Base-by-base conservation (phyloP, 441 rosid genomes). In the Hura crepitans region DNA sequence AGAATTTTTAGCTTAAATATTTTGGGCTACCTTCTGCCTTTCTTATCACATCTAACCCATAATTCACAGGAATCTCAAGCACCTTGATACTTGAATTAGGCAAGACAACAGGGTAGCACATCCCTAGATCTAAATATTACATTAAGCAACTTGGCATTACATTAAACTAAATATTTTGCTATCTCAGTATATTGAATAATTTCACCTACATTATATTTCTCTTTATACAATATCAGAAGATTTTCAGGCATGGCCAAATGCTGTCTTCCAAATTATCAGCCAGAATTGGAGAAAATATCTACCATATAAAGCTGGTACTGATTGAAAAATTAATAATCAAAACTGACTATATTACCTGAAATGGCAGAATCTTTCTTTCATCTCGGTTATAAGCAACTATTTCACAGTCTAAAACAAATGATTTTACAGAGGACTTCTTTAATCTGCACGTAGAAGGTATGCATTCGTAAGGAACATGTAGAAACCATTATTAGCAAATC, bases 361-460 rank as follows among this genome's bases (percentile, higher is more conserved):
- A 95, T 63, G 97, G 93, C 42, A 95, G 85, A 77, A 95, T 95
- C 78, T 83, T 90, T 66, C 77, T 78, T 66, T 86, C 87, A 68
- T 78, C 95, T 64, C 87, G 78, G 72, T 90, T 96, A 62, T 82
- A 90, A 79, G 92, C 99, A 79, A 92, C 97, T 79, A 95, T 79
- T 78, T 92, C 99, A 63, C 97, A 89, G 67, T 92, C 99, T 80
- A 92, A 69, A 77, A 92, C 87, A 80, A 95, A 95, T 51, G 96
- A 90, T 63, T 71, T 84, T 61, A 86, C 89, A 27, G 82, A 80
- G 0, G 89, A 65, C 80, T 84, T 95, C 87, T 90, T 95, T 74
- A 87, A 80, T 79, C 99, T 92, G 90, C 81, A 85, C 18, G 66
- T 12, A 66, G 33, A 62, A 37, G 70, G 53, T 50, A 70, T 64